A percentile compares a stretch with the other conserved stretches of the same genome.
Conservation (phyloP, 2,329 filamentous ascomycete species). For the Pezicula carpinea region DNA sequence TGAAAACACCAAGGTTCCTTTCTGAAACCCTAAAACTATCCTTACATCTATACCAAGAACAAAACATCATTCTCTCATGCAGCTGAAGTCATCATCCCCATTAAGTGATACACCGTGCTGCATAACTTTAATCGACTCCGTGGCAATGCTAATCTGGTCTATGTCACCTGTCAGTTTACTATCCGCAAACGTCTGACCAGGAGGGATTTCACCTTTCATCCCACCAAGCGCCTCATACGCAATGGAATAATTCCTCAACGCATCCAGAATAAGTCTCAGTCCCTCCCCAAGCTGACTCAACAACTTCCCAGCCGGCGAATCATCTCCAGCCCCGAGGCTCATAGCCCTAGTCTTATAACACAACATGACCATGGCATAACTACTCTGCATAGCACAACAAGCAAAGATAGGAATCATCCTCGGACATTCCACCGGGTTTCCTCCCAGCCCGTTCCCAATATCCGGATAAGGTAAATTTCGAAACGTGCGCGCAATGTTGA, state of each 20-base stretch:
- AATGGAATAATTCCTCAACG: conserved; percentile 20
- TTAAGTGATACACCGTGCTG: too few species aligned
- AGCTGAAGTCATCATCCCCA: too few species aligned
- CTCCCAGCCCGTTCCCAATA: too few species aligned
- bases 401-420: conserved; percentile 30
- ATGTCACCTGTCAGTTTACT: too few species aligned
- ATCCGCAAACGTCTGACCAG: too few species aligned
- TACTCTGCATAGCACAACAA: conserved; percentile 31
- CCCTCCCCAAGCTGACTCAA: conserved; percentile 17
- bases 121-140: too few species aligned
- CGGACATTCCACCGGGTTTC: conserved; percentile 7
- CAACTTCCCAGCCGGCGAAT: conserved; percentile 9
- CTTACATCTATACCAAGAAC: too few species aligned
- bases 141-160: too few species aligned
- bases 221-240: conserved; percentile 24
- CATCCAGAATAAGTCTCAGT: conserved; percentile 14
- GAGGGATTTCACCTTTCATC: conserved; percentile 26
- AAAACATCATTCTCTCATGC: too few species aligned
- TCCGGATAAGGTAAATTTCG: conserved; percentile 40
- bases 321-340: conserved; percentile 8
- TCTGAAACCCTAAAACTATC: too few species aligned
- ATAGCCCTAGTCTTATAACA: conserved; percentile 18
- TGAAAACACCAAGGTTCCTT: too few species aligned
- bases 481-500: conserved; percentile 43
- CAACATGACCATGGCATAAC: conserved; percentile 31